These are phyloP conservation scores for Suillus fuscotomentosus DNA, from an alignment of 768 basidiomycete species.

Conservation along the genomic window DNA sequence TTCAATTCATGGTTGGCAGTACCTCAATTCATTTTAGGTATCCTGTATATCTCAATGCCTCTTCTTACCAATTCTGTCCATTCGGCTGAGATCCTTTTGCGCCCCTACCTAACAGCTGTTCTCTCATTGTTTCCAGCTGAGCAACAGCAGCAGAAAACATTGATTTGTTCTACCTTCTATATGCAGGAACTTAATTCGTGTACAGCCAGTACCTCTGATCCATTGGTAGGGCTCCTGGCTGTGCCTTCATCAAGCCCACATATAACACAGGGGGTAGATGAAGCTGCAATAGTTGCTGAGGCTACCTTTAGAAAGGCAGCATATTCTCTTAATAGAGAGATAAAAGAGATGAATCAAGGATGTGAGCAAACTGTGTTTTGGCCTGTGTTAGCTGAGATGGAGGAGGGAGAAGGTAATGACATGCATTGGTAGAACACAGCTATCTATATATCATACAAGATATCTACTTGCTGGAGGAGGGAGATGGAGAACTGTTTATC, in stretches of 20 bases:
- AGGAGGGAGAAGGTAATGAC: not conserved
- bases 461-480: too few species aligned
- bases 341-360: not conserved
- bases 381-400: not conserved
- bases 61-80: conserved; percentile 22
- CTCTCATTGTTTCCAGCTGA: conserved; percentile 28
- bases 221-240: conserved; percentile 13
- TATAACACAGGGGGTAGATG: conserved; percentile 55
- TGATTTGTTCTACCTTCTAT: conserved; percentile 61
- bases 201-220: conserved; percentile 4
- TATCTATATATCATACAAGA: too few species aligned
- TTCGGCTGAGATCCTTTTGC: conserved; percentile 42
- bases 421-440: not conserved
- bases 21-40: conserved; percentile 38
- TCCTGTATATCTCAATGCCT: conserved; percentile 59
- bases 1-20: not conserved
- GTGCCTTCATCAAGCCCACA: conserved; percentile 31
- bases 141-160: conserved; percentile 22
- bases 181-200: conserved; percentile 8
- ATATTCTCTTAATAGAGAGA: conserved; percentile 20
- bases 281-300: conserved; percentile 57
- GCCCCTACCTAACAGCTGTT: conserved; percentile 56
- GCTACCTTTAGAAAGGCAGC: conserved; percentile 50
- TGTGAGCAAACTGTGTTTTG: not conserved
- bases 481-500: too few species aligned